Conservation (phyloP, 805 yeast species). For the Spathaspora arborariae region DNA sequence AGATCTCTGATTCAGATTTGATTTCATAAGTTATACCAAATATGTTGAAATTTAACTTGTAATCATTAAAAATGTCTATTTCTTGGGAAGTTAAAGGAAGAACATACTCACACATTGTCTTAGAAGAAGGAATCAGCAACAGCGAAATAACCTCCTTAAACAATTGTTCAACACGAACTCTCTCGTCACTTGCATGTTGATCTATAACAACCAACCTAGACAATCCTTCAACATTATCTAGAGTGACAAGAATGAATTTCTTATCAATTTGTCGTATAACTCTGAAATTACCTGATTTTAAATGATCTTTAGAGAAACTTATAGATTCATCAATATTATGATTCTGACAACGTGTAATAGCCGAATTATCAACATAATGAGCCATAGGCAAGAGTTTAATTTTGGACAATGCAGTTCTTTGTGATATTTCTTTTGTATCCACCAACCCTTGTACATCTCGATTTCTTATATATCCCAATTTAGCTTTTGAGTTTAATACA, state of each 20-base stretch:
- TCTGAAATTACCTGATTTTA: conserved; percentile 12
- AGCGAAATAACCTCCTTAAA: conserved; percentile 32
- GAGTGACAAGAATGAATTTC: conserved; percentile 56
- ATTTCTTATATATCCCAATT: conserved; percentile 3
- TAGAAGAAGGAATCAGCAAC: neutral
- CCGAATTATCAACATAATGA: neutral
- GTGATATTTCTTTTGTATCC: neutral
- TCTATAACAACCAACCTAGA: conserved; percentile 48
- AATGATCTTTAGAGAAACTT: conserved; percentile 12
- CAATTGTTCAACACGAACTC: conserved; percentile 56
- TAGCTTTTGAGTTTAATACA: conserved; percentile 3
- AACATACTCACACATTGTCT: neutral
- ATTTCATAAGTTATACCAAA: conserved; percentile 17
- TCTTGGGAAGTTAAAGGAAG: conserved; percentile 6
- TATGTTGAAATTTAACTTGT: conserved; percentile 10
- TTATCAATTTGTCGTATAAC: conserved; percentile 58
- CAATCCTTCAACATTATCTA: conserved; percentile 4
- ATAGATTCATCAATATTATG: neutral
- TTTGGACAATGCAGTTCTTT: neutral
- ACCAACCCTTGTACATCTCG: conserved; percentile 5
- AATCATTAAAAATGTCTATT: conserved; percentile 9
- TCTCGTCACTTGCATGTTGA: conserved; percentile 85
- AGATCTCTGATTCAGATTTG: neutral
- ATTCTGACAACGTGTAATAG: neutral
- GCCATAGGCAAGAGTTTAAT: neutral